Percentiles rank a stretch among this genome's conserved stretches.
phyloP scores from a whole-genome alignment of 2,329 filamentous ascomycete species.

The Mollisiaceae sp. region DNA sequence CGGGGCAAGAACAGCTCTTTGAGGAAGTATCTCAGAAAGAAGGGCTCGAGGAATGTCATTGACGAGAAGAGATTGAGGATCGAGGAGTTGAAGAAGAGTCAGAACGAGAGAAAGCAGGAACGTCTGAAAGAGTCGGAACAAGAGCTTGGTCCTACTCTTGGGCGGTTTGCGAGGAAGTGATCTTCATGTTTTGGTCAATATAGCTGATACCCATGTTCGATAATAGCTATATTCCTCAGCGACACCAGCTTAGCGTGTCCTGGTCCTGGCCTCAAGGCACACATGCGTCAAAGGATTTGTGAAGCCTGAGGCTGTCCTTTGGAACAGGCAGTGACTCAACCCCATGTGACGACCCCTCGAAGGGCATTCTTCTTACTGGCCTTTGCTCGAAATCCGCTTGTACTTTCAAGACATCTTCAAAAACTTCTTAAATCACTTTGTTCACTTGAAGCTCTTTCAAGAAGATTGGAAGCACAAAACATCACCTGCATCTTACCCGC shows the following conservation, averaged over 20 bases:
- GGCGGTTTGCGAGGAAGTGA: slow-evolving; percentile 78
- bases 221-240: neutral
- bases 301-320: neutral
- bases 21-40: slow-evolving; percentile 89
- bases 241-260: neutral
- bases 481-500: neutral
- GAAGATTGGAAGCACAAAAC: neutral
- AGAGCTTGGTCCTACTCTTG: slow-evolving; percentile 84
- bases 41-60: slow-evolving; percentile 89
- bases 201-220: slow-evolving; percentile 9
- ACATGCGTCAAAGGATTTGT: neutral
- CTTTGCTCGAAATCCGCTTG: too few relatives aligned
- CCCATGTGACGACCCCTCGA: neutral
- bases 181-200: slow-evolving; percentile 16
- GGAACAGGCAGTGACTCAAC: slow-evolving; percentile 1
- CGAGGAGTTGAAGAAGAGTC: slow-evolving; percentile 77
- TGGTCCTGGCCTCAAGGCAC: neutral
- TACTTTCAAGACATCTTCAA: too few relatives aligned
- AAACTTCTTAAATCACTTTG: too few relatives aligned
- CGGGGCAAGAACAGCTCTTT: slow-evolving; percentile 89
- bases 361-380: neutral
- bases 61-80: slow-evolving; percentile 91
- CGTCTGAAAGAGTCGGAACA: slow-evolving; percentile 69
- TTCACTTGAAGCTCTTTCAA: too few relatives aligned
- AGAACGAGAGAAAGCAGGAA: slow-evolving; percentile 71